Evolutionary conservation across 768 basidiomycete genomes (phyloP), one percentile per base, ranked within the genome.

Genomic region (Rubroboletus pulcherrimus): DNA sequence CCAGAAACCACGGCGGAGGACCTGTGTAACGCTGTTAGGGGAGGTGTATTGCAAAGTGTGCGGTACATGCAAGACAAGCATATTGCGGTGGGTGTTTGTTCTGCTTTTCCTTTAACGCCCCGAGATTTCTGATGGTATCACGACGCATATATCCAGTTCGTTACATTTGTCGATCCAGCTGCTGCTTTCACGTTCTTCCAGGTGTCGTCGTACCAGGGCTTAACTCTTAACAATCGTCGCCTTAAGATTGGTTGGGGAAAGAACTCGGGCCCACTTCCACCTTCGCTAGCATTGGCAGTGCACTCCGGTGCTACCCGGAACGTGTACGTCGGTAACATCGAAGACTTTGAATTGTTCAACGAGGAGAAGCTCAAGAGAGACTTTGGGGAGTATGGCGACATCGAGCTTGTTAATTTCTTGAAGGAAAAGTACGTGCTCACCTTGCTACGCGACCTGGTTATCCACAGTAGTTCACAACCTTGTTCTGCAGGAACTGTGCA

Each of bases 201-300:
- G 66, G 87, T 93, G 37, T 93, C 96, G 15, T 85, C 87, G 1
- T 89, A 85, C 68, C 89, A 93, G 62, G 94, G 95, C 7, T 77
- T 99, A 53, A 92, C 88, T 24, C 78, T 98, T 55, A 95, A 93
- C 77, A 92, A 93, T 72, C 87, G 95, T 41, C 85, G 94, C 29
- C 82, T 98, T 59, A 98, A 98, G 78, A 85, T 98, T 63, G 95
- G 96, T 45, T 99, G 96, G 97, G 96, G 96, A 55, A 98, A 96
- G 81, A 91, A 91, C 66, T 87, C 92, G 15, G 94, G 93, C 6
- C 88, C 93, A 17, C 78, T 96, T 15, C 82, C 87, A 17, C 89
- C 94, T 15, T 82, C 86, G 2, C 79, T 97, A 38, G 89, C 92
- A 30, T 79, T 95, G 58, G 91, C 93, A 0, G 91, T 99, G 3